These are phyloP conservation scores for Byssothecium circinans DNA, from an alignment of 2,329 filamentous ascomycete species.

Conservation along the genomic window DNA sequence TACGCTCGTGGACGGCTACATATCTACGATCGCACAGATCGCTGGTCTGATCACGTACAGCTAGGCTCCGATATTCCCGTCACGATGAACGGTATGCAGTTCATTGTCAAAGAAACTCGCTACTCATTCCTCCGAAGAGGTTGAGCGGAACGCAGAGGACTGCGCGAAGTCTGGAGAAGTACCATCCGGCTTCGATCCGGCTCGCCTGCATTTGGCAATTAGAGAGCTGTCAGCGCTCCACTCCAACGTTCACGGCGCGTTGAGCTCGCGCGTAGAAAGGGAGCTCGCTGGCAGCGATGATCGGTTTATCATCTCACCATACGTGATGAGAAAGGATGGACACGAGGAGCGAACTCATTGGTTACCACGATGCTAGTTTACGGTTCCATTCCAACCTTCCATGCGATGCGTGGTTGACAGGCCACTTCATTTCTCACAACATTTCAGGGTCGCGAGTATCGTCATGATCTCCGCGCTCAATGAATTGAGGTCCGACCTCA, in stretches of 20 bases:
- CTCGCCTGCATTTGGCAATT: constrained; percentile 2
- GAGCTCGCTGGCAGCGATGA: too few species aligned
- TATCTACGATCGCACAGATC: neutral
- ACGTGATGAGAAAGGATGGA: too few species aligned
- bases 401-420: constrained; percentile 7
- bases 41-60: neutral
- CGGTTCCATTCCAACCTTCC: constrained; percentile 8
- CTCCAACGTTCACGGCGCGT: constrained; percentile 9
- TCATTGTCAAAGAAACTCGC: neutral
- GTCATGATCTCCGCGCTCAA: too few species aligned
- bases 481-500: too few species aligned
- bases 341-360: constrained; percentile 10
- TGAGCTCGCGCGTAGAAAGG: constrained; percentile 15
- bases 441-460: neutral
- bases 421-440: neutral
- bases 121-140: constrained; percentile 4
- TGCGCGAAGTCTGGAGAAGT: constrained; percentile 1
- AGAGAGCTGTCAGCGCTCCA: constrained; percentile 18
- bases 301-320: too few species aligned
- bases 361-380: constrained; percentile 11
- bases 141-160: constrained; percentile 9
- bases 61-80: neutral
- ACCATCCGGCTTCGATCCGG: neutral
- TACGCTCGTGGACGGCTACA: constrained; percentile 18
- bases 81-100: neutral